A percentile compares a stretch with the other conserved stretches of the same genome.
Conservation (phyloP, 768 basidiomycete genomes). For the Royoungia palumana region DNA sequence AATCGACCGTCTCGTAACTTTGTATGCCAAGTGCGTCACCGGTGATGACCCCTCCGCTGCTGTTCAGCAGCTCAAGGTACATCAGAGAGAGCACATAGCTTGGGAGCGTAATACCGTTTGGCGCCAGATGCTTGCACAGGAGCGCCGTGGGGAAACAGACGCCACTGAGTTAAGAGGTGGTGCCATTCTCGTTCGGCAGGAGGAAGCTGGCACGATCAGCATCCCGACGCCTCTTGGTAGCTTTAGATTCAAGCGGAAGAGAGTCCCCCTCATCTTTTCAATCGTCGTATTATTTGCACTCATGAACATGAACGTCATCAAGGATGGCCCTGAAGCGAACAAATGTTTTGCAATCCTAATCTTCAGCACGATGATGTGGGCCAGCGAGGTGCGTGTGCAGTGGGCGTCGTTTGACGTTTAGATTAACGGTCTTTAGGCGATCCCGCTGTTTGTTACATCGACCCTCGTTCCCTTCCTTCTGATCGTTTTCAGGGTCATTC, state of each 20-base stretch:
- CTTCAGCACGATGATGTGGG: constrained; percentile 94
- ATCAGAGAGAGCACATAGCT: constrained; percentile 90
- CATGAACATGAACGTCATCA: constrained; percentile 55
- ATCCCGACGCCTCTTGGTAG: constrained; percentile 65
- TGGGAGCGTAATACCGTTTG: constrained; percentile 98
- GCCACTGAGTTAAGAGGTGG: constrained; percentile 39
- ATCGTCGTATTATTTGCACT: constrained; percentile 55
- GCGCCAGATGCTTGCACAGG: constrained; percentile 89
- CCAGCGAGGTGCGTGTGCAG: constrained; percentile 70
- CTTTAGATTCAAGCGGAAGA: constrained; percentile 62
- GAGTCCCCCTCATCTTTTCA: constrained; percentile 56
- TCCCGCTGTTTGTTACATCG: constrained; percentile 97
- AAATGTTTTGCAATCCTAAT: constrained; percentile 86
- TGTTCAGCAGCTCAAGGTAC: constrained; percentile 75
- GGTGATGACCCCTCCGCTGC: constrained; percentile 66
- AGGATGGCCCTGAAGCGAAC: constrained; percentile 66
- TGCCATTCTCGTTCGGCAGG: constrained; percentile 43
- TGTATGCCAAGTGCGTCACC: constrained; percentile 86
- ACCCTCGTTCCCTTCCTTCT: constrained; percentile 84
- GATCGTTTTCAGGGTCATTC: constrained; percentile 79
- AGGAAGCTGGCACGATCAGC: constrained; percentile 35
- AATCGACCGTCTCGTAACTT: constrained; percentile 55
- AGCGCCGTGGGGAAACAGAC: constrained; percentile 54
- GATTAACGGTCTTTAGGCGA: constrained; percentile 56
- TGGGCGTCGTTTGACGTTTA: background rate